A percentile compares a stretch with the other conserved stretches of the same genome.
Conservation (phyloP, 306 rosid species). For the Cucumis cinereus region DNA sequence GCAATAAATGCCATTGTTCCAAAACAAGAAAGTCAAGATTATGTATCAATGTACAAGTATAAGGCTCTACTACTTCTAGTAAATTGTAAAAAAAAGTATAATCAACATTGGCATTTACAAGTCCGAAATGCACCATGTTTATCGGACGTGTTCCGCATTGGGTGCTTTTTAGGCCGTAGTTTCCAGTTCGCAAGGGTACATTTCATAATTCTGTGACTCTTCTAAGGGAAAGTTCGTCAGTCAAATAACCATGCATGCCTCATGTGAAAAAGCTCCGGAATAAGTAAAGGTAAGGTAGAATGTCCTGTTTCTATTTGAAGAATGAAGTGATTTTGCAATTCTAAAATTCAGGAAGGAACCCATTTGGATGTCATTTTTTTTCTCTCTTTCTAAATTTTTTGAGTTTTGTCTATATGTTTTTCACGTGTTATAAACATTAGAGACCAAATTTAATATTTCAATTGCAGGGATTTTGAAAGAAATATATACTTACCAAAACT, state of each 20-base stretch:
- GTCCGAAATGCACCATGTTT: not conserved
- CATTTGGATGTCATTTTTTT: not conserved
- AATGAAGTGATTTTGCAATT: not conserved
- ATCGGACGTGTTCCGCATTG: not conserved
- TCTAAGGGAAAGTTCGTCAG: not conserved
- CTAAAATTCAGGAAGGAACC: not conserved
- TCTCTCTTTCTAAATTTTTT: not conserved
- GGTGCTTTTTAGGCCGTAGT: not conserved
- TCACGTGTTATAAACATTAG: not conserved
- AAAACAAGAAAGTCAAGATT: not conserved
- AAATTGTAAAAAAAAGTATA: not conserved
- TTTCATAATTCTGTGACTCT: not conserved
- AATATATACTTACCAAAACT: conserved; percentile 6
- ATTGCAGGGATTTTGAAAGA: not conserved
- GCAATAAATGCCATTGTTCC: not conserved
- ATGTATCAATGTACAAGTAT: not conserved
- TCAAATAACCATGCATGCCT: not conserved
- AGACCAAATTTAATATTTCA: not conserved
- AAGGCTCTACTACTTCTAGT: not conserved
- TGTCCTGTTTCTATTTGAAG: not conserved
- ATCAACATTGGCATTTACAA: not conserved
- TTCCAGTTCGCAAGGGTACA: not conserved
- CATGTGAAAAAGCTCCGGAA: not conserved
- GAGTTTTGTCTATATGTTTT: not conserved
- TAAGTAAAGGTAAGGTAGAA: not conserved